Base-by-base conservation (phyloP, 2,329 filamentous ascomycete genomes). In the Trichoderma polysporum region DNA sequence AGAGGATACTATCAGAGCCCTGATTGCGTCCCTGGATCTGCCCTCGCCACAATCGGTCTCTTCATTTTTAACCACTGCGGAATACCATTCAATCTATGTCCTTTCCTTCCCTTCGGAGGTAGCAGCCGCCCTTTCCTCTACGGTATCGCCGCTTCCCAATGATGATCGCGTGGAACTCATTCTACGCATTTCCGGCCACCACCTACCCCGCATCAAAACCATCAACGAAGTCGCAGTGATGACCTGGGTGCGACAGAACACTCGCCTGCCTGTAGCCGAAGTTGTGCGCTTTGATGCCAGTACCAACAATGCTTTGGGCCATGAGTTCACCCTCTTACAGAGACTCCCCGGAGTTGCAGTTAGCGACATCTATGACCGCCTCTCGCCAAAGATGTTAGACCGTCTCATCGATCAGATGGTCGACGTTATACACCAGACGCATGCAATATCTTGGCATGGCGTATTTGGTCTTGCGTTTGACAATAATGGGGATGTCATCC, bases 161-260 rank as follows among this genome's bases (percentile, higher is more conserved):
- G 25, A 60, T 45, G 25, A 25, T 17, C 41, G 27, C n/a, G 22
- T 52, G 37, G 19, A 56, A 25, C 27, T 76, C 5, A 72, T 79
- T 13, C 75, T 80, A 15, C 76, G 78, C 50, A 71, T 79, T 27
- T 76, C 78, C 4, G 78, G 78, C 27, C 60, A 66, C 27, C 78
- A 79, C 35, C 37, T 79, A 7, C 78, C 77, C 4, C n/a, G 63
- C 17, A 75, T 76, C 68, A 80, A 80, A 63, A 79, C 78, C 12
- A 41, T 60, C 12, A 80, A 80, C 62, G 77, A 81, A 68, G 74
- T 77, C 3, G 78, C 68, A 19, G 69, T 76, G 35, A 77, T 80
- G 73, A 66, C 58, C 6, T 80, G 77, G 78, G 54, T 80, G 6
- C 27, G 45, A 9, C 45, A 69, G n/a, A 71, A 77, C 54, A 79